Evolutionary conservation across 768 basidiomycete genomes (phyloP).

Genomic region (Boletales sp.): DNA sequence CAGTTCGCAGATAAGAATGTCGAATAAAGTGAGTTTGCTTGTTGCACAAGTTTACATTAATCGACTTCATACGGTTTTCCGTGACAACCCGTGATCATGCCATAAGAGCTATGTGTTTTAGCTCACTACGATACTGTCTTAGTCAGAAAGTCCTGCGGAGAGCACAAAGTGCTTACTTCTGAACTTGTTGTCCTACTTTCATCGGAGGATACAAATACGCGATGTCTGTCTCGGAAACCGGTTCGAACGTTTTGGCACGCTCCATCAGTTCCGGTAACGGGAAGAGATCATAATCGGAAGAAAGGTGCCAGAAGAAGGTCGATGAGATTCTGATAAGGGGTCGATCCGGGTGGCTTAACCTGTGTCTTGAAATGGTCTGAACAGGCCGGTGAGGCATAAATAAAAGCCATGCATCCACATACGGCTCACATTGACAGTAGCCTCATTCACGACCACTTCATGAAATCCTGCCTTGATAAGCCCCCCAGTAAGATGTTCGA

Average conservation of each 20-base stretch:
- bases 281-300: conserved; percentile 75
- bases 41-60: conserved; percentile 1
- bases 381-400: neutral
- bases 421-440: conserved; percentile 61
- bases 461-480: conserved; percentile 92
- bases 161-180: conserved; percentile 49
- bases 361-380: conserved; percentile 64
- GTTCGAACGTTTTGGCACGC: conserved; percentile 44
- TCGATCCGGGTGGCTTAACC: conserved; percentile 58
- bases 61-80: conserved; percentile 29
- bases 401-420: neutral
- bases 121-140: conserved; percentile 48
- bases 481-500: conserved; percentile 83
- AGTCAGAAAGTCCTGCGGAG: conserved; percentile 3
- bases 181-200: conserved; percentile 89
- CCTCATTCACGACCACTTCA: conserved; percentile 88
- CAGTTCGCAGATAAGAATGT: too few relatives aligned
- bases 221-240: conserved; percentile 29
- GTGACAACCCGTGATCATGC: conserved; percentile 37
- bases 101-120: conserved; percentile 80
- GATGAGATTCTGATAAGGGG: conserved; percentile 94
- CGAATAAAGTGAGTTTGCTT: too few relatives aligned
- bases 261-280: conserved; percentile 55
- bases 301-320: conserved; percentile 95
- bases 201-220: conserved; percentile 55